Base-by-base conservation (phyloP, 352 stramenopile genomes). In the Globisporangium abappressorium region DNA sequence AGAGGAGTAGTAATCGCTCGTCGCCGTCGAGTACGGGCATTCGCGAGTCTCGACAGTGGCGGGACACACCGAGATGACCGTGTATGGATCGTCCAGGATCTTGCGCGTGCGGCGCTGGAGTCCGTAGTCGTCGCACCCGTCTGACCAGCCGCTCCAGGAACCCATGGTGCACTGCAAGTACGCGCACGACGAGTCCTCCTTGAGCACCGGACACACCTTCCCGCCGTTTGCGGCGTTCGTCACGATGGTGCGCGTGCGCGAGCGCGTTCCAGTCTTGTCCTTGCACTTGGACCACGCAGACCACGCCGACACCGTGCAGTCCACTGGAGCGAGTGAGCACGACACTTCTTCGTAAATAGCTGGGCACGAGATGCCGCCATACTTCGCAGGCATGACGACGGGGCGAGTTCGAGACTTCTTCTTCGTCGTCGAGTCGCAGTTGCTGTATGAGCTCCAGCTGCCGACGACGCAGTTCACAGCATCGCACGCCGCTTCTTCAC, bases 391-490 rank as follows among this genome's bases (percentile, higher is more conserved):
- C n/a, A 69, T 72, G 9, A 73, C 60, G 11, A 87, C 70, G 18
- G 64, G 65, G 8, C 81, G 78, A 15, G 69, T 78, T 9, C 69
- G 75, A 3, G 64, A 76, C 53, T 73, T 71, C 4, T 66, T 71
- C 38, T 78, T 64, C 8, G 70, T 77, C 2, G 24, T 62, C 0
- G 70, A 20, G 56, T 84, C 74, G 62, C 78, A 87, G 0, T 58
- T 38, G n/a, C 68, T 68, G 70, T 76, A 84, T 0, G 69, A 49
- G 2, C 68, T 56, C 63, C 69, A 89, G 7, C 56, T 14, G 0
- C 79, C 73, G 2, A 87, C 64, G 9, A 77, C 72, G 55, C 84
- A 92, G 64, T 86, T 82, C 18, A 87, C 74, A 0, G 79, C 72
- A 15, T 88, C 78, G 36, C 84, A 92, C 1, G 62, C 56, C 5